Conservation (phyloP, 129 eudicot species). For the Ambrosia trifida region DNA sequence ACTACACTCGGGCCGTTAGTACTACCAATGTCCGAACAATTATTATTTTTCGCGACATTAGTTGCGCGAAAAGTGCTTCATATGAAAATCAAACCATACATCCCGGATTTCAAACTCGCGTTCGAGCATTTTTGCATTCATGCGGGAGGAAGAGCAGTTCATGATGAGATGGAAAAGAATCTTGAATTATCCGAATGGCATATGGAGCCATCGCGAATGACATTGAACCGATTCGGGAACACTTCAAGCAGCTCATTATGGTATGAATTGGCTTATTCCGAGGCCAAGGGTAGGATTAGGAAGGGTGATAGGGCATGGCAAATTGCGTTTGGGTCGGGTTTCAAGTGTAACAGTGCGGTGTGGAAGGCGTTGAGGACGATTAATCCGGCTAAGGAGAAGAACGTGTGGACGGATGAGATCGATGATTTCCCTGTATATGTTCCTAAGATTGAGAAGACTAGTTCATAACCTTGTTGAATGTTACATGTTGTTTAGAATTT, state of each 20-base stretch:
- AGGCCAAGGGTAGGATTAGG: slow-evolving; percentile 70
- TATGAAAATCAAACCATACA: slow-evolving; percentile 69
- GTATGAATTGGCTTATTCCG: slow-evolving; percentile 64
- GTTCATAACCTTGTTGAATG: slow-evolving; percentile 6
- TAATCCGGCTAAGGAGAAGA: slow-evolving; percentile 49
- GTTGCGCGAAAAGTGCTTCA: slow-evolving; percentile 58
- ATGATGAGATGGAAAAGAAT: slow-evolving; percentile 67
- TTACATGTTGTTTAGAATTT: neutral
- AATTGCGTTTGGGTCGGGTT: slow-evolving; percentile 63
- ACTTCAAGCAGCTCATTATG: slow-evolving; percentile 72
- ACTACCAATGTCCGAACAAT: slow-evolving; percentile 78
- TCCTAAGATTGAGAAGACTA: slow-evolving; percentile 42
- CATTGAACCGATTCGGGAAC: slow-evolving; percentile 61
- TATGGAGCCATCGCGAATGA: slow-evolving; percentile 84
- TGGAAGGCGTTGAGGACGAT: slow-evolving; percentile 60
- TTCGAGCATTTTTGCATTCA: slow-evolving; percentile 85
- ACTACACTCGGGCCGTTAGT: slow-evolving; percentile 75
- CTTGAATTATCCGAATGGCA: slow-evolving; percentile 64
- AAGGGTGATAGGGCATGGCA: slow-evolving; percentile 65
- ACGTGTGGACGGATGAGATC: slow-evolving; percentile 58
- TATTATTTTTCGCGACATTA: slow-evolving; percentile 55
- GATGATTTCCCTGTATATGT: slow-evolving; percentile 60
- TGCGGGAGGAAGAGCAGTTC: slow-evolving; percentile 68
- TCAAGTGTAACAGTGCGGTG: slow-evolving; percentile 53
- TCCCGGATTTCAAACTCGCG: slow-evolving; percentile 75